Evolutionary conservation across 768 basidiomycete species (phyloP).

Genomic region (Podaxis sp.): DNA sequence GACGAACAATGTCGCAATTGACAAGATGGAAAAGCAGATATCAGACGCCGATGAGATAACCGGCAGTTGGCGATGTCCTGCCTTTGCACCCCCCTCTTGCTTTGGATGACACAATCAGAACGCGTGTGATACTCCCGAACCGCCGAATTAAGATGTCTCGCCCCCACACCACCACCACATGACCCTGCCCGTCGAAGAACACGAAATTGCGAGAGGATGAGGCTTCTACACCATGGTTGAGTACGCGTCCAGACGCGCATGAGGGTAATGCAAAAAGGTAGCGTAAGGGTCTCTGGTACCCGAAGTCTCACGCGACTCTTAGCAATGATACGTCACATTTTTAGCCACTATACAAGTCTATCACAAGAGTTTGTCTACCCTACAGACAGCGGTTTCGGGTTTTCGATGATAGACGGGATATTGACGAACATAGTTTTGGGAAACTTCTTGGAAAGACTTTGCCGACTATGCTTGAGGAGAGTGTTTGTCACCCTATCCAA

Average conservation of each 20-base stretch:
- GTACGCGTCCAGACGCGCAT: slow-evolving; percentile 14
- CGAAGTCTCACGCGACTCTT: slow-evolving; percentile 4
- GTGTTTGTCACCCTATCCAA: slow-evolving; percentile 33
- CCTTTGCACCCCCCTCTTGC: neutral
- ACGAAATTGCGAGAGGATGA: neutral
- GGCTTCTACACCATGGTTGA: slow-evolving; percentile 13
- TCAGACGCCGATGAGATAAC: slow-evolving; percentile 3
- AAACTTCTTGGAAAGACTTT: slow-evolving; percentile 48
- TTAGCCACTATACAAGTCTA: neutral
- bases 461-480: slow-evolving; percentile 50
- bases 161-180: slow-evolving; percentile 7
- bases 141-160: neutral
- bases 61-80: slow-evolving; percentile 6
- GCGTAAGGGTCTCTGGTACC: neutral
- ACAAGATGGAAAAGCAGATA: neutral
- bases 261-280: slow-evolving; percentile 3
- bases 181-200: neutral
- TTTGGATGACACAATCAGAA: slow-evolving; percentile 9
- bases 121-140: slow-evolving; percentile 7
- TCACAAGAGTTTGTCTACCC: neutral
- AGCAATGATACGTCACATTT: neutral
- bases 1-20: slow-evolving; percentile 1
- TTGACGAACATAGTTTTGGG: slow-evolving; percentile 41
- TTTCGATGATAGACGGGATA: slow-evolving; percentile 23
- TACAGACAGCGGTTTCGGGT: slow-evolving; percentile 1